Percentiles rank a stretch among this genome's conserved stretches.
Evolutionary conservation across 805 yeast genomes (phyloP).

Genomic region (Lipomyces sp.): DNA sequence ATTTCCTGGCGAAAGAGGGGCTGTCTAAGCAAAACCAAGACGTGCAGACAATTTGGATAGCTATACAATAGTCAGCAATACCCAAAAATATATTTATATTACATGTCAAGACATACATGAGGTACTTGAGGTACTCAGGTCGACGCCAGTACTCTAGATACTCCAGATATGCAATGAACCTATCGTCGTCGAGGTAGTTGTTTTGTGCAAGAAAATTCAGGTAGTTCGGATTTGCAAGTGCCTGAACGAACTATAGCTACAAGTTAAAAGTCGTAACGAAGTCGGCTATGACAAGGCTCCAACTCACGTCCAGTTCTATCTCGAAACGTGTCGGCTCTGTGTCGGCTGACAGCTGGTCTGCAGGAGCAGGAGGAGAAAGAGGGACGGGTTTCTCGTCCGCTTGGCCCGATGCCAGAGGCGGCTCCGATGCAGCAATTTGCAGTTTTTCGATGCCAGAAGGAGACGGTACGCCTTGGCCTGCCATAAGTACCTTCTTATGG

Average conservation of each 20-base stretch:
- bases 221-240: conserved; percentile 85
- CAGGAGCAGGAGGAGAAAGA: too few species aligned
- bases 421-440: too few species aligned
- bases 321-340: conserved; percentile 87
- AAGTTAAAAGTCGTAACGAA: too few species aligned
- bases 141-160: conserved; percentile 84
- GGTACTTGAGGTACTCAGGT: conserved; percentile 64
- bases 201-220: conserved; percentile 83
- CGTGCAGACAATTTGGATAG: conserved; percentile 84
- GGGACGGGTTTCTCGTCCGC: too few species aligned
- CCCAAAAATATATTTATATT: not conserved
- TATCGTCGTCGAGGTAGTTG: conserved; percentile 64
- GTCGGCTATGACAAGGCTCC: too few species aligned
- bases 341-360: too few species aligned
- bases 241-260: conserved; percentile 82
- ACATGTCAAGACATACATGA: conserved; percentile 44
- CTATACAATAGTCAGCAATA: conserved; percentile 32
- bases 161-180: conserved; percentile 69
- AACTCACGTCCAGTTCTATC: conserved; percentile 73
- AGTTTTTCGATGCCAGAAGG: too few species aligned
- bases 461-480: too few species aligned
- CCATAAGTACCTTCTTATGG: too few species aligned
- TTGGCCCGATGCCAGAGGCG: too few species aligned
- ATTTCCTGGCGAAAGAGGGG: conserved; percentile 43
- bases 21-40: conserved; percentile 56